Base-by-base conservation (phyloP, 495 filamentous ascomycete species). In the Cercophora sp. region DNA sequence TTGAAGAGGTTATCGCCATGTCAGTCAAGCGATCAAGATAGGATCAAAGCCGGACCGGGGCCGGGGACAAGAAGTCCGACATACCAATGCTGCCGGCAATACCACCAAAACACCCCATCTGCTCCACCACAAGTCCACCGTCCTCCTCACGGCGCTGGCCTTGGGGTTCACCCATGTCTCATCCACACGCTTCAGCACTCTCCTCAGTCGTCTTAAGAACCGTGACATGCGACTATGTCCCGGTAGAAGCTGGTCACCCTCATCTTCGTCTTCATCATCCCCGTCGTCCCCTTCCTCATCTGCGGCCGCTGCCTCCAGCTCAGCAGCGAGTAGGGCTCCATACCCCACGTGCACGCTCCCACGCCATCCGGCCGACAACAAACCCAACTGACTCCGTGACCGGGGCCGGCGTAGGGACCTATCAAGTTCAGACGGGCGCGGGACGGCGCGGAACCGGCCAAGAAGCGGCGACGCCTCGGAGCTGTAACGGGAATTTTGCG, bases 371-470 rank as follows among this genome's bases (percentile, higher is more conserved):
- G 57, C 51, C 1, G 63, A 61, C n/a, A 71, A 54, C 35, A 71
- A 32, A 2, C 70, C 71, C 13, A 63, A 41, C 5, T 59, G 61
- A 25, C 40, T 50, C 36, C 27, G 4, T 24, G 43, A 52, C 27
- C 52, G 48, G 42, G 52, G n/a, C 4, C 59, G 50, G n/a, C 55
- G 47, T 19, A 51, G 56, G 24, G 39, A 36, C 4, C 47, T 8
- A 15, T 42, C 36, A 4, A 42, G 29, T 5, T 54, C 55, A 6
- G 52, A 58, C 8, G 54, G 59, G 15, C 61, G 59, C n/a, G 68
- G 79, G 20, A 85, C 76, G 25, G 80, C 81, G 51, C 80, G 77
- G 62, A 80, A 85, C 22, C 81, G 76, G 42, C 81, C 81, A 0
- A 83, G 74, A 20, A 85, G 60, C 3, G 80, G 79, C 29, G 78